Evolutionary conservation across 768 basidiomycete species (phyloP).

Genomic region (Lentinus brumalis): DNA sequence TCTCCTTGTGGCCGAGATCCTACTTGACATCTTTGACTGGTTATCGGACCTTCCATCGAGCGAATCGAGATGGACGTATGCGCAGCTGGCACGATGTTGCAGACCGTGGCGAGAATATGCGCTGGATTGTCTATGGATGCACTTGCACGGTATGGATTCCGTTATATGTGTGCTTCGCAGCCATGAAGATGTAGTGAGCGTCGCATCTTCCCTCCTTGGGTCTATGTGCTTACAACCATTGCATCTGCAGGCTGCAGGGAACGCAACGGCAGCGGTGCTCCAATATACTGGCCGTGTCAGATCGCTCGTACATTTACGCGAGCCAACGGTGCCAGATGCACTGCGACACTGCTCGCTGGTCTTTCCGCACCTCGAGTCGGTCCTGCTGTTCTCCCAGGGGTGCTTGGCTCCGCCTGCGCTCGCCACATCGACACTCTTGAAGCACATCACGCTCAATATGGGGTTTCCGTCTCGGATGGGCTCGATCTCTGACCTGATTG

Average conservation of each 20-base stretch:
- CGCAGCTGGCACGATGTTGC: conserved; percentile 28
- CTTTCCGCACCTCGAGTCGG: conserved; percentile 3
- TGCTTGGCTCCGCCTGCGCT: conserved; percentile 4
- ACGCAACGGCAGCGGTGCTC: too few relatives aligned
- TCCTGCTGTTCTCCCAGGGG: conserved; percentile 4
- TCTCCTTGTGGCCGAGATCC: too few relatives aligned
- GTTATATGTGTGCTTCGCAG: conserved; percentile 14
- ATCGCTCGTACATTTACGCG: background rate
- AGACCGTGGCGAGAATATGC: conserved; percentile 29
- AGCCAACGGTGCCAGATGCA: too few relatives aligned
- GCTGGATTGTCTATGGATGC: conserved; percentile 27
- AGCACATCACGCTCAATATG: background rate
- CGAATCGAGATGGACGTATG: conserved; percentile 16
- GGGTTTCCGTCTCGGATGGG: background rate
- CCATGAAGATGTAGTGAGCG: too few relatives aligned
- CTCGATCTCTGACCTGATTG: background rate
- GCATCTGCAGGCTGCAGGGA: too few relatives aligned
- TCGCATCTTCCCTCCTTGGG: too few relatives aligned
- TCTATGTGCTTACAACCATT: too few relatives aligned
- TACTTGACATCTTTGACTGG: too few relatives aligned
- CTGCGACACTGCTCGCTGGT: background rate
- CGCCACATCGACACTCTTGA: conserved; percentile 1
- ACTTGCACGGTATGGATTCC: conserved; percentile 20
- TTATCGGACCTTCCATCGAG: background rate
- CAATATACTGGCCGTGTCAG: background rate